Percentiles rank a stretch among this genome's conserved stretches.
Evolutionary conservation across 306 rosid species (phyloP).

Genomic region (Begonia loranthoides): DNA sequence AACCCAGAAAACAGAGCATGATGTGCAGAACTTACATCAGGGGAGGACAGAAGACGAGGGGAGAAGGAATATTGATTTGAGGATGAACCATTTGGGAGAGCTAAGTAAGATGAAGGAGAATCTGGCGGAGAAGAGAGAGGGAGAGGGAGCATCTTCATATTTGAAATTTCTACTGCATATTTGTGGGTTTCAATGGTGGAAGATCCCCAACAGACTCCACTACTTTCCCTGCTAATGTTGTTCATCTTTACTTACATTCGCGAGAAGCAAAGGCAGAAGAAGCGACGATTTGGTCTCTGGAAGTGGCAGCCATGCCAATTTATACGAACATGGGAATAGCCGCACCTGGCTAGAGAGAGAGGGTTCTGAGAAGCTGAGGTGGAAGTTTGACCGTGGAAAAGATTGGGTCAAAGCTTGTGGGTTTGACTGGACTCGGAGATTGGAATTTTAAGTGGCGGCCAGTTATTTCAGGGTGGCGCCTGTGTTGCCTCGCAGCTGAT

Average conservation of each 20-base stretch:
- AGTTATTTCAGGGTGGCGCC: neutral
- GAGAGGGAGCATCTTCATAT: slow-evolving; percentile 50
- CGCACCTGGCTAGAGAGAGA: slow-evolving; percentile 1
- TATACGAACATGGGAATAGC: neutral
- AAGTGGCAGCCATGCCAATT: neutral
- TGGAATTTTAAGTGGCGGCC: slow-evolving; percentile 10
- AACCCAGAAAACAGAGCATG: neutral
- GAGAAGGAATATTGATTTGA: slow-evolving; percentile 56
- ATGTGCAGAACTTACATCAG: slow-evolving; percentile 34
- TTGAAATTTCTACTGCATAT: slow-evolving; percentile 27
- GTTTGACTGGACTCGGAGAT: slow-evolving; percentile 60
- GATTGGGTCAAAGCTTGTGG: slow-evolving; percentile 61
- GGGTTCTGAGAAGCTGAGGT: slow-evolving; percentile 36
- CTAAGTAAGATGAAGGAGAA: slow-evolving; percentile 49
- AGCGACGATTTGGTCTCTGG: slow-evolving; percentile 12
- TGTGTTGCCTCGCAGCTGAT: neutral
- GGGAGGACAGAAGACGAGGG: slow-evolving; percentile 25
- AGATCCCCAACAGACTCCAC: slow-evolving; percentile 21
- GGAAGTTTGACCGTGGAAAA: slow-evolving; percentile 81
- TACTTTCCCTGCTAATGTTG: slow-evolving; percentile 8
- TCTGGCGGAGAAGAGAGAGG: slow-evolving; percentile 16
- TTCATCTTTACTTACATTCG: slow-evolving; percentile 30
- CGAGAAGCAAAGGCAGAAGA: slow-evolving; percentile 36
- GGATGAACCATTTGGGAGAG: slow-evolving; percentile 31
- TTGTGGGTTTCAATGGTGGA: slow-evolving; percentile 17